Evolutionary conservation across 2,329 filamentous ascomycete species (phyloP), one percentile per base, ranked within the genome.

Genomic region (Cercospora citrullina): DNA sequence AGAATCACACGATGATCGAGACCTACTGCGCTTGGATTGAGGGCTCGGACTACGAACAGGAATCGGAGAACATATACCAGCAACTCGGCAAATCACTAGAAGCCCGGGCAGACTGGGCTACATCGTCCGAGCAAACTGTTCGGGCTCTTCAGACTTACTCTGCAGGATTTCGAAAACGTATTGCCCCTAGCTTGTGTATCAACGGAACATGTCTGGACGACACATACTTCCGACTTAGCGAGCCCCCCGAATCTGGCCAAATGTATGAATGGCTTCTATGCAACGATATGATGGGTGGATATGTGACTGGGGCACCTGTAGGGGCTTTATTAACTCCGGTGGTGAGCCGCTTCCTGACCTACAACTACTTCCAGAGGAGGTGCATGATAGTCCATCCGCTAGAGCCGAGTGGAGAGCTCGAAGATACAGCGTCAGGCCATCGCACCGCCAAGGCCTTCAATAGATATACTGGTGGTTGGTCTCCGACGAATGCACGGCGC

Each of bases 371-470:
- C 6, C 9, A 55, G 30, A 57, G 3, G 48, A 23, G 48, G 10
- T 57, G 61, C 31, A 14, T 31, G 28, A 36, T 39, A 6, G 28
- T 57, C 18, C n/a, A 57, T 30, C 26, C 61, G 45, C n/a, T 26
- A 26, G 60, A 21, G n/a, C 28, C 60, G 14, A 53, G 9, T 21
- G 39, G 3, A 9, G 60, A 57, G 28, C 30, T 8, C 48, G 31
- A 53, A 51, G 9, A 30, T 23, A 36, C 60, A 21, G 39, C 60
- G 18, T 63, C 48, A 28, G 48, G 61, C 10, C 61, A 64, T 88
- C n/a, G 86, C 86, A 21, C 77, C 1, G 73, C 81, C n/a, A 83
- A 83, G 65, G 86, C 86, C 1, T 78, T 88, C 45, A 90, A 90
- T 75, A 76, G 72, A 16, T 80, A 80, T 72, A 89, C 87, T 0